These are phyloP conservation scores for Lasiosphaeris hirsuta DNA, from an alignment of 495 filamentous ascomycete species.

Conservation along the genomic window DNA sequence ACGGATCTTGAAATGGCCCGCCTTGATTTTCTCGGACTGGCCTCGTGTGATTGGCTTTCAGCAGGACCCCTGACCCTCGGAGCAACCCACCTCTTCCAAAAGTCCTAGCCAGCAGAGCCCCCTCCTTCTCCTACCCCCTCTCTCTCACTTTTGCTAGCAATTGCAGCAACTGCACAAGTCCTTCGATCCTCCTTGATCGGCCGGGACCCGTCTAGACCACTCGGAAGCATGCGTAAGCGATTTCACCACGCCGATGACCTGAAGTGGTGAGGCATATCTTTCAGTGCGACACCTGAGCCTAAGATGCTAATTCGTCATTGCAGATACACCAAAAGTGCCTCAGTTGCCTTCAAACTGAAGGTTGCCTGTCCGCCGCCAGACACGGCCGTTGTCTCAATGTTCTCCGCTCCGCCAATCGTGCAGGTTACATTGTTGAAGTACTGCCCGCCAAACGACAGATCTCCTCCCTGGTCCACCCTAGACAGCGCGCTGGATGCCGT, in stretches of 20 bases:
- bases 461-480: constrained; percentile 47
- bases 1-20: background rate
- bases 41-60: constrained; percentile 1
- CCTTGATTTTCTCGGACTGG: background rate
- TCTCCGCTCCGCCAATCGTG: constrained; percentile 40
- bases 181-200: too few species aligned
- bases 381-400: constrained; percentile 38
- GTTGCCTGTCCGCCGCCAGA: constrained; percentile 43
- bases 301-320: constrained; percentile 15
- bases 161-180: too few species aligned
- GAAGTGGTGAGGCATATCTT: too few species aligned
- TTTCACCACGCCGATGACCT: too few species aligned
- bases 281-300: background rate
- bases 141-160: too few species aligned
- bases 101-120: background rate
- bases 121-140: too few species aligned
- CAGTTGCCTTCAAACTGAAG: constrained; percentile 49
- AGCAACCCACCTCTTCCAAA: background rate
- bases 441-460: constrained; percentile 52
- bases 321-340: constrained; percentile 55
- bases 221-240: too few species aligned
- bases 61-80: background rate
- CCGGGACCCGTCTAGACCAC: too few species aligned
- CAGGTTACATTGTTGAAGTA: constrained; percentile 54
- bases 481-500: constrained; percentile 49